Base-by-base conservation (phyloP, 2,329 filamentous ascomycete genomes). In the Phialocephala subalpina region DNA sequence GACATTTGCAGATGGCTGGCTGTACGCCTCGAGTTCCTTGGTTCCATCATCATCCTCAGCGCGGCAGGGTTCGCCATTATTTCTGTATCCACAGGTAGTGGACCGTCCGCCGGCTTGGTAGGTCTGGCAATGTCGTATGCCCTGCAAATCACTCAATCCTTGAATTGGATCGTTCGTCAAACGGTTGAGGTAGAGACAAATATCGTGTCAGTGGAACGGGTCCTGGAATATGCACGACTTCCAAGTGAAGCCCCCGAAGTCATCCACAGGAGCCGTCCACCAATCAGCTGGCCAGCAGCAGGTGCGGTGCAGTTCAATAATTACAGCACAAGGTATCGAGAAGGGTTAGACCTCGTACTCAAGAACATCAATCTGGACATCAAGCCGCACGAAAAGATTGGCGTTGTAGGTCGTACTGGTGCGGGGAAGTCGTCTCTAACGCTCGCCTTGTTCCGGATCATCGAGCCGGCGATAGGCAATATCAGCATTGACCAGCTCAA, bases 141-240 rank as follows among this genome's bases (percentile, higher is more conserved):
- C 45, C 86, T 99, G 69, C 93, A 97, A 81, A 98, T 99, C 76
- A 99, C 96, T 1, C 92, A 95, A 72, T 97, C 94, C 40, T 86
- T 99, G 75, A 99, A 98, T 83, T 99, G 96, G 96, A 97, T 99
- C 75, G 96, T 99, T 60, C 90, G 97, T 66, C 96, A 99, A 81
- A 97, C 94, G 0, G 96, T 99, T 38, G 97, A 99, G 80, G 96
- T 99, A n/a, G 97, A 99, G 84, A 98, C 95, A n/a, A 99, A 99
- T 80, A 99, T 99, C 75, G 95, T 99, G 55, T 97, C 95, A 11
- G 96, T 99, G 42, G 96, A 99, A 84, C 92, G 96, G 76, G 94
- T 99, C 57, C 89, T 99, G 58, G 97, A 99, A 80, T 99, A 99
- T 80, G 93, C 95, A 65, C 86, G 87, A 59, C 86, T 99, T 69